Percentiles rank a stretch among this genome's conserved stretches.
Evolutionary conservation across 2,329 filamentous ascomycete genomes (phyloP).

Genomic region (Aspergillus sp.): DNA sequence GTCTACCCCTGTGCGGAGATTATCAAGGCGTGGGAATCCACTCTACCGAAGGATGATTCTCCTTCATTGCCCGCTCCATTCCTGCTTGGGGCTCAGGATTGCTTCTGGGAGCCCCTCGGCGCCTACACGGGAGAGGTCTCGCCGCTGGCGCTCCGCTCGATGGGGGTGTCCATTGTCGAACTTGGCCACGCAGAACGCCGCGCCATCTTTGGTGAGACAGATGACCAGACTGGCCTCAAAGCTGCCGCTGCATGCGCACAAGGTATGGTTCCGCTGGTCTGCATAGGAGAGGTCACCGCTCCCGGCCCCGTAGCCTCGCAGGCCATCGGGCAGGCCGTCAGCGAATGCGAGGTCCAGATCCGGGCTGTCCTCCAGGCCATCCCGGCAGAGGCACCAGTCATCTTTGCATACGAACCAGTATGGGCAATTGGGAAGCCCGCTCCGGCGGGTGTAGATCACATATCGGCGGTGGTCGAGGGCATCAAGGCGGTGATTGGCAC

Average conservation of each 20-base stretch:
- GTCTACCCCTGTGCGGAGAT: slow-evolving; percentile 53
- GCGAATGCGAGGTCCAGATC: slow-evolving; percentile 68
- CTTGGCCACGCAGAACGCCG: slow-evolving; percentile 80
- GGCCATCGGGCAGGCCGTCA: slow-evolving; percentile 60
- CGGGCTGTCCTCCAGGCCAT: slow-evolving; percentile 63
- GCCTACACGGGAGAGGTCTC: slow-evolving; percentile 79
- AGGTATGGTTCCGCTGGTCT: slow-evolving; percentile 74
- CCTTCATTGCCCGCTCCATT: slow-evolving; percentile 50
- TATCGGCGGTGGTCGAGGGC: slow-evolving; percentile 67
- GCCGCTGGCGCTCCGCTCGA: slow-evolving; percentile 64
- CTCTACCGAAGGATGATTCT: slow-evolving; percentile 18
- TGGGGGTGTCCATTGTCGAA: slow-evolving; percentile 73
- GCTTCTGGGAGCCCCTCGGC: slow-evolving; percentile 68
- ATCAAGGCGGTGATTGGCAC: slow-evolving; percentile 58
- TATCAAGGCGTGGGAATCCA: slow-evolving; percentile 35
- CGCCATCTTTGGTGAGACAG: slow-evolving; percentile 72
- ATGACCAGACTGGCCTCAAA: slow-evolving; percentile 67
- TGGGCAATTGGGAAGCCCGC: slow-evolving; percentile 80
- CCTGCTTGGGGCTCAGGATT: slow-evolving; percentile 74
- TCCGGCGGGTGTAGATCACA: slow-evolving; percentile 72
- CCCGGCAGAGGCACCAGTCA: slow-evolving; percentile 64
- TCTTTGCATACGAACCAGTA: slow-evolving; percentile 83
- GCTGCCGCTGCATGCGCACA: slow-evolving; percentile 67
- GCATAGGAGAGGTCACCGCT: slow-evolving; percentile 70
- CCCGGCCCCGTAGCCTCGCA: slow-evolving; percentile 48